phyloP scores from a whole-genome alignment of 139 green algal species.

The Haematococcus sp. region DNA sequence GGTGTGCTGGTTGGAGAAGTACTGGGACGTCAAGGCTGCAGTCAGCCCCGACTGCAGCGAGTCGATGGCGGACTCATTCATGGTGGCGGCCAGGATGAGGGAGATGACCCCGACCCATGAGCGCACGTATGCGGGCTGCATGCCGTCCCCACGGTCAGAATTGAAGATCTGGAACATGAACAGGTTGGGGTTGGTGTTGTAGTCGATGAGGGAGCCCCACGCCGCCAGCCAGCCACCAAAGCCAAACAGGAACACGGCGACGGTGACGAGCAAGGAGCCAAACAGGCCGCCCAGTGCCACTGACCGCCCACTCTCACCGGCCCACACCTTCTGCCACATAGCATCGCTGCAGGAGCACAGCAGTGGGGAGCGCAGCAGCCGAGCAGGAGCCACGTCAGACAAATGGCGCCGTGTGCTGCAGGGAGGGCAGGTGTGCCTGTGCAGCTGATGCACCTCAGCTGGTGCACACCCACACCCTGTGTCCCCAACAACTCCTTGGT shows the following conservation, averaged over 20 bases:
- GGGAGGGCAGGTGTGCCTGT: too few species aligned
- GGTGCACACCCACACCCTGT: too few species aligned
- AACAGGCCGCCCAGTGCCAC: conserved; percentile 37
- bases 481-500: too few species aligned
- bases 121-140: conserved; percentile 1
- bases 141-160: neutral
- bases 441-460: too few species aligned
- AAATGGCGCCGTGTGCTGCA: too few species aligned
- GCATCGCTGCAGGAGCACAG: conserved; percentile 48
- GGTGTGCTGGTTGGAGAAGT: conserved; percentile 24
- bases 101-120: conserved; percentile 56
- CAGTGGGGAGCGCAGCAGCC: neutral
- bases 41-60: neutral
- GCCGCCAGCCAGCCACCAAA: conserved; percentile 75
- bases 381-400: neutral
- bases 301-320: conserved; percentile 8
- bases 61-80: conserved; percentile 66
- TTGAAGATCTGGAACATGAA: conserved; percentile 51
- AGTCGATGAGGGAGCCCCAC: conserved; percentile 49
- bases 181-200: conserved; percentile 56
- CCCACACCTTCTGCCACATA: conserved; percentile 78
- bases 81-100: conserved; percentile 62
- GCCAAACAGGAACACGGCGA: conserved; percentile 60
- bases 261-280: conserved; percentile 27
- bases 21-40: neutral